A percentile compares a stretch with the other conserved stretches of the same genome.
Evolutionary conservation across 2,329 filamentous ascomycete species (phyloP).

Genomic region (Cephalotrichum gorgonifer): DNA sequence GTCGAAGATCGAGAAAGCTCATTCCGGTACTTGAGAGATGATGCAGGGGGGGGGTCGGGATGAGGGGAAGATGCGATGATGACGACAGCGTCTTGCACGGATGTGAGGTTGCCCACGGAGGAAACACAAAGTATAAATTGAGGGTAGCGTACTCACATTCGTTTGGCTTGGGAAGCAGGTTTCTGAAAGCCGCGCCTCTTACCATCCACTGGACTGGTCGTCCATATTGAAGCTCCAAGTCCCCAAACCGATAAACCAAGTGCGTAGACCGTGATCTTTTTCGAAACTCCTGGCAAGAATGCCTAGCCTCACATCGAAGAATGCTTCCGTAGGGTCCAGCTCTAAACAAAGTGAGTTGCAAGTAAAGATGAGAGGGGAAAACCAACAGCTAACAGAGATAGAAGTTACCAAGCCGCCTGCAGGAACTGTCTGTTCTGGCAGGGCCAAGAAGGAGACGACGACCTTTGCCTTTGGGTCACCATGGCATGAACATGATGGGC

Average conservation of each 20-base stretch:
- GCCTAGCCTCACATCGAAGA: background rate
- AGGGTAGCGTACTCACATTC: background rate
- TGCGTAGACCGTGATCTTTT: background rate
- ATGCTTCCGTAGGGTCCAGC: background rate
- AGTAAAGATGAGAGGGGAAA: background rate
- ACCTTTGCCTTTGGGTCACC: background rate
- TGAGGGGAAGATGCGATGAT: background rate
- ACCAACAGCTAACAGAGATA: background rate
- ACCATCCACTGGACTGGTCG: no score
- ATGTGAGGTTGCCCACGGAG: background rate
- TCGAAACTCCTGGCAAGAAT: background rate
- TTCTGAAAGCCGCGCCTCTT: no score
- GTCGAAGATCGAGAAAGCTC: background rate
- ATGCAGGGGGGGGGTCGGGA: background rate
- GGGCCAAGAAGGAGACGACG: background rate
- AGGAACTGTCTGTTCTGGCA: background rate
- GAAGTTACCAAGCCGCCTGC: background rate
- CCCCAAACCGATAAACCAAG: no score
- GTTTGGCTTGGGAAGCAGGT: no score
- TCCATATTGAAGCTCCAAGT: no score
- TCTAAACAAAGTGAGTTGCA: background rate
- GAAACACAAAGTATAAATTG: background rate
- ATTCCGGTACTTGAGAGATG: background rate
- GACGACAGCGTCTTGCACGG: background rate
- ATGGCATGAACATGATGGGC: background rate